A percentile compares a stretch with the other conserved stretches of the same genome.
phyloP scores from a whole-genome alignment of 176 grass and related monocot genomes.

The Thalia dealbata region DNA sequence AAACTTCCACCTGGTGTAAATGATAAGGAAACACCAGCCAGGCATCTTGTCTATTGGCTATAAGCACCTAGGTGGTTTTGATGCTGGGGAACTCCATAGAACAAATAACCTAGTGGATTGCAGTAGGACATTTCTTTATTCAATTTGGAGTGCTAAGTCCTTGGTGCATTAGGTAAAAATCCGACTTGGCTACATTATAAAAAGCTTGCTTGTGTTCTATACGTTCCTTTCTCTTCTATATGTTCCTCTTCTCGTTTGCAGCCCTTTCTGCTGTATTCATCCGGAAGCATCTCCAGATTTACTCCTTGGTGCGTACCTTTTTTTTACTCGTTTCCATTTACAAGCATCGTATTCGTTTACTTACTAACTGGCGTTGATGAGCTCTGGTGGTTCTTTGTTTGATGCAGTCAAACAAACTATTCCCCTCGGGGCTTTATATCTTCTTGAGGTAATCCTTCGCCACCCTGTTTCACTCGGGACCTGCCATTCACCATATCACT shows the following conservation, averaged over 20 bases:
- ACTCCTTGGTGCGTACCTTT: conserved; percentile 35
- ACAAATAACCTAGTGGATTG: too few species aligned
- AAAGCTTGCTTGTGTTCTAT: neutral
- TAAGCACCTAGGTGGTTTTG: too few species aligned
- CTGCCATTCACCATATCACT: neutral
- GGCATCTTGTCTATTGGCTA: too few species aligned
- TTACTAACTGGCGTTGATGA: too few species aligned
- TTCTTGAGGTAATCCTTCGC: conserved; percentile 38
- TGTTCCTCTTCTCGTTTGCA: too few species aligned
- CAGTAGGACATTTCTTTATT: too few species aligned
- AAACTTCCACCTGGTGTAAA: too few species aligned
- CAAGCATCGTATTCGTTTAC: neutral
- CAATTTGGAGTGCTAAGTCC: neutral
- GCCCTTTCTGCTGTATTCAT: conserved; percentile 57
- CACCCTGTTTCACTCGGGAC: neutral
- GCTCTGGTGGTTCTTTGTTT: neutral
- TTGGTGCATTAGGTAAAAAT: neutral
- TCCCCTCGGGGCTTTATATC: conserved; percentile 54
- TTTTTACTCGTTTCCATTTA: neutral
- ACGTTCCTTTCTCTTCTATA: neutral
- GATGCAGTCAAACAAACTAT: conserved; percentile 61
- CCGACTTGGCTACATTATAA: neutral
- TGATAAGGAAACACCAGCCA: too few species aligned
- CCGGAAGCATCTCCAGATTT: conserved; percentile 56
- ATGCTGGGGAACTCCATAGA: too few species aligned